Base-by-base conservation (phyloP, 257 asterid species). In the Salvia miltiorrhiza region DNA sequence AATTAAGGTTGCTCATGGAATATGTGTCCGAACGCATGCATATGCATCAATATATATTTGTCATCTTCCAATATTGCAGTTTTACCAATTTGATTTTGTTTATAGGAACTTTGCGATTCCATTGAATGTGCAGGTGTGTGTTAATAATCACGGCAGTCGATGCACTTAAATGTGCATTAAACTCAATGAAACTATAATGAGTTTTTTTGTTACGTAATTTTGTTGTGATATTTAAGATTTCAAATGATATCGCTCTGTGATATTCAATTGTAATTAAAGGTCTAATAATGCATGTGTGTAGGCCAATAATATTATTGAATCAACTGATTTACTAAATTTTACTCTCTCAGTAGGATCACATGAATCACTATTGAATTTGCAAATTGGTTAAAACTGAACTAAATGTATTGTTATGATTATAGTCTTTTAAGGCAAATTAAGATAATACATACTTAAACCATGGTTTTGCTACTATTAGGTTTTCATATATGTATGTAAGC, bases 1-100 rank as follows among this genome's bases (percentile, higher is more conserved):
- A 14, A 35, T 32, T 14, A 19, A 70, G 75, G 64, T 49, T 71
- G 70, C 57, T 73, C 68, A 47, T 65, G 66, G 40, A 45, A 65
- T 63, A 65, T 57, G 73, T 57, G 78, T 73, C 69, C 2, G 11
- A 24, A n/a, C 44, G 1, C 6, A 16, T 9, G 35, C 14, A 35
- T 33, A 59, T 35, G 3, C 7, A 35, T 19, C 5, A n/a, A 0
- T 12, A 12, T 24, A 21, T 41, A 11, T 45, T 64, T 45, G 58
- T 64, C 45, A 7, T 24, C 43, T 45, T 24, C 41, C 19, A 56
- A n/a, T n/a, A n/a, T 17, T 59, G 9, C 54, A 47, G 20, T 16
- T 47, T 19, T 49, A 23, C 19, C 7, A 19, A 9, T 26, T 26
- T 3, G 4, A 1, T 1, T 26, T 26, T 26, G 1, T 26, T 26